phyloP scores from a whole-genome alignment of 2,329 filamentous ascomycete species.

The Raffaelea ambrosiae region DNA sequence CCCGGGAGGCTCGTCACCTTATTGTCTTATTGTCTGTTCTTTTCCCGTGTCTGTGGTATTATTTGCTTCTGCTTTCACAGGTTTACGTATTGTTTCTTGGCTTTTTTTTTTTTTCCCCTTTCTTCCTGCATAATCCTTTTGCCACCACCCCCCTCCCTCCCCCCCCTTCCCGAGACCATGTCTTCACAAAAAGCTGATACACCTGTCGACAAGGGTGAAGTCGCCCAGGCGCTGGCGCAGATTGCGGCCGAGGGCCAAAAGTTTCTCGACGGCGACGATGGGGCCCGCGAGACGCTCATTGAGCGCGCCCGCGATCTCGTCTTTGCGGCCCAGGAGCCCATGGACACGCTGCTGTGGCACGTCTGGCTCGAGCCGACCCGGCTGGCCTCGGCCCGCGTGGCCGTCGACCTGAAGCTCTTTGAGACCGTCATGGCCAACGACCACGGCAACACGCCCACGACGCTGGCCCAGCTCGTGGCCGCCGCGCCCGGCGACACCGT shows the following conservation, averaged over 20 bases:
- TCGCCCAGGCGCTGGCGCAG: not conserved
- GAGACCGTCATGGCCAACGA: not conserved
- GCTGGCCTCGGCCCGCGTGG: not conserved
- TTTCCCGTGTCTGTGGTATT: too few species aligned
- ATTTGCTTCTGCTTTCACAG: too few species aligned
- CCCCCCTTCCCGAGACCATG: not conserved
- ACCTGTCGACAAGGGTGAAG: not conserved
- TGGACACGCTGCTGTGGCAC: constrained; percentile 1
- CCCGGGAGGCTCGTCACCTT: too few species aligned
- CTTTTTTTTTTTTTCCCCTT: too few species aligned
- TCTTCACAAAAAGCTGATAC: not conserved
- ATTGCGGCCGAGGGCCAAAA: not conserved
- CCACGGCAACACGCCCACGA: constrained; percentile 2
- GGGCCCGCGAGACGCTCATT: not conserved
- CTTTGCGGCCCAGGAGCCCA: constrained; percentile 1
- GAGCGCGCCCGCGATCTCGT: not conserved
- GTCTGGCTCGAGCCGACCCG: constrained; percentile 1
- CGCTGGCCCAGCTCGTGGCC: not conserved
- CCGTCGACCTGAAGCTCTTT: constrained; percentile 1
- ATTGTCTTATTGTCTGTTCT: too few species aligned
- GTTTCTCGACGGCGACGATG: not conserved
- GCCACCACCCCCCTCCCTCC: too few species aligned
- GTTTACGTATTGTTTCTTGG: too few species aligned
- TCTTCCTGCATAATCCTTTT: too few species aligned
- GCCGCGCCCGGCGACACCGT: not conserved